phyloP scores from a whole-genome alignment of 2,329 filamentous ascomycete genomes.

The Blastomyces percursus region DNA sequence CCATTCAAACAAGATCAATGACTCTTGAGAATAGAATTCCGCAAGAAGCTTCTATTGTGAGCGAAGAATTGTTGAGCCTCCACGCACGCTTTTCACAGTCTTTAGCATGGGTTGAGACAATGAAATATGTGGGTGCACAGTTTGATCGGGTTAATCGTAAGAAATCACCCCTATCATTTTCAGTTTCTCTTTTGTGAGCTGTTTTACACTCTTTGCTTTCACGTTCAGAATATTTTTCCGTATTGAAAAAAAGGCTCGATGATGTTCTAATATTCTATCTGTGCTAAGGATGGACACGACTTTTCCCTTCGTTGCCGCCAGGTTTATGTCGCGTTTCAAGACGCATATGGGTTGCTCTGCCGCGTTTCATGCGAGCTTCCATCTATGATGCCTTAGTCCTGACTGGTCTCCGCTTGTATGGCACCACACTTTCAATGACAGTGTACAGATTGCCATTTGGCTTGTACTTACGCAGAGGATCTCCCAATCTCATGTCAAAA shows the following conservation, averaged over 20 bases:
- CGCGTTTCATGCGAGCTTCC: constrained; percentile 4
- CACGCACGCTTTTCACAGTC: constrained; percentile 8
- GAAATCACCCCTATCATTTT: too few relatives aligned
- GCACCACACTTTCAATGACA: constrained; percentile 11
- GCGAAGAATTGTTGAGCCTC: constrained; percentile 7
- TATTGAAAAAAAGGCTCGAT: too few relatives aligned
- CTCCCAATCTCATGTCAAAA: constrained; percentile 6
- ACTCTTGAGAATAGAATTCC: constrained; percentile 9
- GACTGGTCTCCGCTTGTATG: constrained; percentile 9
- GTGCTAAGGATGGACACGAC: too few relatives aligned
- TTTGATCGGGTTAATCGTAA: too few relatives aligned
- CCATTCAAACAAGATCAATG: not conserved
- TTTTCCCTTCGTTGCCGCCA: too few relatives aligned
- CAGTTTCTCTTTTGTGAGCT: too few relatives aligned
- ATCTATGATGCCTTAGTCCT: constrained; percentile 9
- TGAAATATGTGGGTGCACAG: constrained; percentile 5
- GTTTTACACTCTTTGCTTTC: too few relatives aligned
- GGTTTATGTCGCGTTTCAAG: constrained; percentile 1
- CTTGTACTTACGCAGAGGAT: constrained; percentile 13
- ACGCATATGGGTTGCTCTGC: constrained; percentile 2
- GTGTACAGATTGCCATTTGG: constrained; percentile 12
- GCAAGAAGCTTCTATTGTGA: constrained; percentile 4
- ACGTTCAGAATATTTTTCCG: too few relatives aligned
- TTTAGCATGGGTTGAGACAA: constrained; percentile 8
- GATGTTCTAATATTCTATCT: too few relatives aligned